Evolutionary conservation across 495 filamentous ascomycete species (phyloP).

Genomic region (Aspergillus ostianus): DNA sequence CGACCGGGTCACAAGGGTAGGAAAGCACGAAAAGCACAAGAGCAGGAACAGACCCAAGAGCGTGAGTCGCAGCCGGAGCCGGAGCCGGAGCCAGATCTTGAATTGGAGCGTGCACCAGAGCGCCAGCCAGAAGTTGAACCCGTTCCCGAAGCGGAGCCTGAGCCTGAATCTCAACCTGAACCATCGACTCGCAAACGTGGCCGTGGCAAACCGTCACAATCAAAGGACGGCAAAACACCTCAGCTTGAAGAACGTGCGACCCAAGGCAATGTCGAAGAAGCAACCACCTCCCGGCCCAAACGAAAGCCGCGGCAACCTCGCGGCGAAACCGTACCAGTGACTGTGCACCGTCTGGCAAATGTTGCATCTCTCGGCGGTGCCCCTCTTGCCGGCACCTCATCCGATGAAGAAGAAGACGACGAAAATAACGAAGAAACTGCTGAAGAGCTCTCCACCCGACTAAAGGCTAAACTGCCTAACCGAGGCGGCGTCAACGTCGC

Average conservation of each 20-base stretch:
- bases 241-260: conserved; percentile 16
- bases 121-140: conserved; percentile 13
- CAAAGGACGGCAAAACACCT: conserved; percentile 17
- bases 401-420: conserved; percentile 26
- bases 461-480: conserved; percentile 43
- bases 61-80: conserved; percentile 13
- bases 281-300: conserved; percentile 8
- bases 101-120: background rate
- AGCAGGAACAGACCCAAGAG: conserved; percentile 2
- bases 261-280: conserved; percentile 18
- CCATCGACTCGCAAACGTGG: conserved; percentile 17
- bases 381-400: conserved; percentile 19
- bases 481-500: conserved; percentile 66
- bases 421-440: conserved; percentile 19
- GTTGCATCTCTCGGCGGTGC: conserved; percentile 26
- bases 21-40: background rate
- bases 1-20: background rate
- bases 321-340: conserved; percentile 45
- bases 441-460: conserved; percentile 32
- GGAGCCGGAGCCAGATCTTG: conserved; percentile 7
- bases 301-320: conserved; percentile 33
- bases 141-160: conserved; percentile 7
- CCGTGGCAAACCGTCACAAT: conserved; percentile 16
- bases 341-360: conserved; percentile 45
- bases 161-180: conserved; percentile 11